A percentile compares a stretch with the other conserved stretches of the same genome.
phyloP scores from a whole-genome alignment of 305 asterid species.

The Fraxinus albicans region DNA sequence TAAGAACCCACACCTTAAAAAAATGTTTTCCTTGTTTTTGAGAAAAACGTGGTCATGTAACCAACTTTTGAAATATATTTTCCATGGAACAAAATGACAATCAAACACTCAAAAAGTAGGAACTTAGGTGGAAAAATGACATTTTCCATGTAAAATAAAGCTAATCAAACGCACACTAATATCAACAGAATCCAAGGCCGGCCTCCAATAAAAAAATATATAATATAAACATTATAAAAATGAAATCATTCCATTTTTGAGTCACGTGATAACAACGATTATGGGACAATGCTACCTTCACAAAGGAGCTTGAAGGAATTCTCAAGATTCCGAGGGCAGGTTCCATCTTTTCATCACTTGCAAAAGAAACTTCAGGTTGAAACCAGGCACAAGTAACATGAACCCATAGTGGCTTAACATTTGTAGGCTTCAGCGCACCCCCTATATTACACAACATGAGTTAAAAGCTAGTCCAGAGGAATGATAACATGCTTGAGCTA shows the following conservation, averaged over 20 bases:
- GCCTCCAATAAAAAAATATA: neutral
- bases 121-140: neutral
- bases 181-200: neutral
- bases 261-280: neutral
- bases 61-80: neutral
- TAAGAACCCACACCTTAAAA: no score
- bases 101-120: neutral
- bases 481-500: neutral
- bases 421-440: conserved; percentile 97
- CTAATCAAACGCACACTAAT: neutral
- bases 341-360: conserved; percentile 93
- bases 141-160: neutral
- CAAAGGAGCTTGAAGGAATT: conserved; percentile 87
- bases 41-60: neutral
- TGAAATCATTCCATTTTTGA: neutral
- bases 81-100: neutral
- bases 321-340: conserved; percentile 94
- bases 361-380: conserved; percentile 96
- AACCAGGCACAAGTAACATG: conserved; percentile 99
- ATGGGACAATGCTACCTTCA: conserved; percentile 59
- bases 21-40: neutral
- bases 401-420: conserved; percentile 83
- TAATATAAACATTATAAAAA: neutral
- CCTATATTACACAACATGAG: conserved; percentile 48
- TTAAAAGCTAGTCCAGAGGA: conserved; percentile 16